A percentile compares a stretch with the other conserved stretches of the same genome.
Evolutionary conservation across 1,139 yeast genomes (phyloP).

Genomic region (Nakaseomyces nivariensis): DNA sequence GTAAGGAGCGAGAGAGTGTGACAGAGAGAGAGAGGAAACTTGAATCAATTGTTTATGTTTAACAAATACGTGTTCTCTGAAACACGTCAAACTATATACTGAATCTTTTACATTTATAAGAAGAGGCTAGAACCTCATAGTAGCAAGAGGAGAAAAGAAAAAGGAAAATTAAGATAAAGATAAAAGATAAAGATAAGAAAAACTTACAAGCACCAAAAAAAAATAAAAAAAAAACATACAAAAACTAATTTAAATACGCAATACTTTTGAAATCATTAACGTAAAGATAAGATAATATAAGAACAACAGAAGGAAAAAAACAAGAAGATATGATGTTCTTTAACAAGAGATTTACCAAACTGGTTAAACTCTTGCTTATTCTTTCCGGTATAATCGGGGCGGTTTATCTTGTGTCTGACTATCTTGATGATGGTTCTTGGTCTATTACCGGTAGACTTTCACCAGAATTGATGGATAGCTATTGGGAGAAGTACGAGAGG

Average conservation of each 20-base stretch:
- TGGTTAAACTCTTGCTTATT: conserved; percentile 12
- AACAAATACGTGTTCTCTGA: too few species aligned
- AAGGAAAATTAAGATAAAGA: too few species aligned
- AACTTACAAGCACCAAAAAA: neutral
- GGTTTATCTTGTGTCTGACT: conserved; percentile 9
- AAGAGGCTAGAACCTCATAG: too few species aligned
- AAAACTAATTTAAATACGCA: too few species aligned
- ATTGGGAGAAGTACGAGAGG: conserved; percentile 1
- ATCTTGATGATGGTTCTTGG: conserved; percentile 11
- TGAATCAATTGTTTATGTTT: too few species aligned
- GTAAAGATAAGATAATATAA: neutral
- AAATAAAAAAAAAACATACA: neutral
- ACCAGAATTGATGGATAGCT: conserved; percentile 3
- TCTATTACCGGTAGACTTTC: conserved; percentile 3
- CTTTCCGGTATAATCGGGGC: conserved; percentile 9
- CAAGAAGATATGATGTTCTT: conserved; percentile 3
- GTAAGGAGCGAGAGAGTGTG: too few species aligned
- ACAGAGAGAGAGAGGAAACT: too few species aligned
- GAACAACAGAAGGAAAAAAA: neutral
- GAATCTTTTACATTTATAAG: too few species aligned
- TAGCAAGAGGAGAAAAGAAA: too few species aligned
- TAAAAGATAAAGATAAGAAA: neutral
- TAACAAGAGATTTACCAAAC: conserved; percentile 16
- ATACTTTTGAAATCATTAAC: too few species aligned
- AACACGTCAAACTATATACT: too few species aligned